phyloP scores from a whole-genome alignment of 768 basidiomycete genomes.

The Mycena belliarum region DNA sequence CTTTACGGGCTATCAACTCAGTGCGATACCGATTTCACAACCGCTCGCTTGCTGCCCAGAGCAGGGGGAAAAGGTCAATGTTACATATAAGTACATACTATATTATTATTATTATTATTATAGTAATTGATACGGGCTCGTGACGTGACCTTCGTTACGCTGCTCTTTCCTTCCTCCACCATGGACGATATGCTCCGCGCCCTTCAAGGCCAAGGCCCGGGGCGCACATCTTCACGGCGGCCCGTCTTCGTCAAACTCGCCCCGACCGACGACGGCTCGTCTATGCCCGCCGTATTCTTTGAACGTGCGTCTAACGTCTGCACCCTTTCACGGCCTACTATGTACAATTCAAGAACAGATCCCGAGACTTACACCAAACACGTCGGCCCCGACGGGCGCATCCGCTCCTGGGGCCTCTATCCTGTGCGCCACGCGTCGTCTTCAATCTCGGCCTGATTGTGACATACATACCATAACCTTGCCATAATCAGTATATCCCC shows the following conservation, averaged over 20 bases:
- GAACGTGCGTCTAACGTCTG: slow-evolving; percentile 19
- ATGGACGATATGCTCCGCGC: slow-evolving; percentile 16
- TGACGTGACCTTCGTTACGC: slow-evolving; percentile 12
- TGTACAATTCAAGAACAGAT: slow-evolving; percentile 12
- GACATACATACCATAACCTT: no score
- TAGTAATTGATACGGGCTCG: slow-evolving; percentile 2
- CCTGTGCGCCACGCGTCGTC: slow-evolving; percentile 19
- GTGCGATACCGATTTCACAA: no score
- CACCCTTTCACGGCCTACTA: neutral
- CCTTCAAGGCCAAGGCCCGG: slow-evolving; percentile 8
- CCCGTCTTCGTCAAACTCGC: slow-evolving; percentile 21
- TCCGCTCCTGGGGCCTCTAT: slow-evolving; percentile 28
- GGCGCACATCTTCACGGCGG: neutral
- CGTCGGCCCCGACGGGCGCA: slow-evolving; percentile 22
- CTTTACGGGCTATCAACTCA: no score
- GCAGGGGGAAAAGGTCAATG: no score
- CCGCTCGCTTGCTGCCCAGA: no score
- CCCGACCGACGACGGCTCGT: slow-evolving; percentile 21
- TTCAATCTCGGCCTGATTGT: neutral
- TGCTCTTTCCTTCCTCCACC: slow-evolving; percentile 10
- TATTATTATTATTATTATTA: no score
- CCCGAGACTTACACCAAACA: slow-evolving; percentile 16
- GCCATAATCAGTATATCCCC: slow-evolving; percentile 14
- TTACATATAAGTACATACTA: no score
- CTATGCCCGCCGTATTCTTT: slow-evolving; percentile 22